Conservation (phyloP, 2,329 filamentous ascomycete genomes). For the Tolypocladium guangdongense region DNA sequence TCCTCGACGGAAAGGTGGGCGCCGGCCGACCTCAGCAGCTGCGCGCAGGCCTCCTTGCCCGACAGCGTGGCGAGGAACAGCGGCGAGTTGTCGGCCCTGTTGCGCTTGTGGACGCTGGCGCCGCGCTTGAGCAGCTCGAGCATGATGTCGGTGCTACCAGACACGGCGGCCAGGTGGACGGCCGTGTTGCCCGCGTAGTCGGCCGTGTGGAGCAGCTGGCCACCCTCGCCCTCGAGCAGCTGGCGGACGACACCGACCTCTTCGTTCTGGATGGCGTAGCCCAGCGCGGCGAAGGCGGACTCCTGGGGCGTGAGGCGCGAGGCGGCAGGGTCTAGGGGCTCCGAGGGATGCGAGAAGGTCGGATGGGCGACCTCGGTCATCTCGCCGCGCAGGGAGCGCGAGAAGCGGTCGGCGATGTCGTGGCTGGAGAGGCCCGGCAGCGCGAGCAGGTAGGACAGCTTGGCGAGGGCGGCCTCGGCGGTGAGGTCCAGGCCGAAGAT, state of each 20-base stretch:
- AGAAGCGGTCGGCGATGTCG: constrained; percentile 62
- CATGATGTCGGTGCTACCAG: constrained; percentile 43
- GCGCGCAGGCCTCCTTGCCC: constrained; percentile 41
- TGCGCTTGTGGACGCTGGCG: constrained; percentile 56
- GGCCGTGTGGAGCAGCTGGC: constrained; percentile 57
- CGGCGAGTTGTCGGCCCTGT: constrained; percentile 54
- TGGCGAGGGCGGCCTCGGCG: constrained; percentile 81
- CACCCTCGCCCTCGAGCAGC: constrained; percentile 55
- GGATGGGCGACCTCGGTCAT: constrained; percentile 66
- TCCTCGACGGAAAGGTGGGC: constrained; percentile 41
- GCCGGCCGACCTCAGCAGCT: constrained; percentile 45
- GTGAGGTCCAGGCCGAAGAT: constrained; percentile 86
- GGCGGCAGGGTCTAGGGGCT: constrained; percentile 31
- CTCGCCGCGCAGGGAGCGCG: constrained; percentile 68
- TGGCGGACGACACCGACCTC: constrained; percentile 55
- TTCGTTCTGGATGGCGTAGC: constrained; percentile 67
- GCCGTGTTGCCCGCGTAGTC: constrained; percentile 77
- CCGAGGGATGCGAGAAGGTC: constrained; percentile 65
- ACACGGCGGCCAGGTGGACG: constrained; percentile 46
- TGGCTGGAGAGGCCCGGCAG: constrained; percentile 49
- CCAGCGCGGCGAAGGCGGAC: constrained; percentile 64
- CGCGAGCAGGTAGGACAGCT: constrained; percentile 76
- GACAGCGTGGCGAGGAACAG: constrained; percentile 51
- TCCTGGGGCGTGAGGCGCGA: constrained; percentile 35
- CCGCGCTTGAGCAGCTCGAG: constrained; percentile 47